Evolutionary conservation across 768 basidiomycete genomes (phyloP).

Genomic region (Exsudoporus frostii): DNA sequence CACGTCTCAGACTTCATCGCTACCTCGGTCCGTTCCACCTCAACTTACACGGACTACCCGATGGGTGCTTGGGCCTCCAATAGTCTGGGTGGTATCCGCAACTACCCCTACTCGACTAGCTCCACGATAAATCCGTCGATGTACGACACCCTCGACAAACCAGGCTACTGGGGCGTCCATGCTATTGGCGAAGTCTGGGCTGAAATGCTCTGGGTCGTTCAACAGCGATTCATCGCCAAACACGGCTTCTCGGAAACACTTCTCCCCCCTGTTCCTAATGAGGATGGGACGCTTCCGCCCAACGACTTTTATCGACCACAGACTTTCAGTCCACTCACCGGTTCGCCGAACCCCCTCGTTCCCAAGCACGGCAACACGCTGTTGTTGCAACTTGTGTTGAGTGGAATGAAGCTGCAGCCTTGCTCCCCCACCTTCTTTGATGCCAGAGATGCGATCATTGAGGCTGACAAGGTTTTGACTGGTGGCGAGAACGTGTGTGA

Average conservation of each 20-base stretch:
- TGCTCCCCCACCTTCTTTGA: conserved; percentile 91
- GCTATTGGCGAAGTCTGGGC: conserved; percentile 97
- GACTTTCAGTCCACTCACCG: conserved; percentile 30
- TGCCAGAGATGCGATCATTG: conserved; percentile 84
- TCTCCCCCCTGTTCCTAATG: conserved; percentile 73
- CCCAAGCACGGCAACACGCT: conserved; percentile 94
- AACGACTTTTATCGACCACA: conserved; percentile 67
- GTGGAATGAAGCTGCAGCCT: conserved; percentile 93
- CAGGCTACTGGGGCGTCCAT: conserved; percentile 91
- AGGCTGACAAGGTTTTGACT: conserved; percentile 86
- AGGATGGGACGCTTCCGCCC: conserved; percentile 59
- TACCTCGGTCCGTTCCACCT: conserved; percentile 78
- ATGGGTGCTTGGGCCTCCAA: conserved; percentile 98
- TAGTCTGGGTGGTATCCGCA: conserved; percentile 70
- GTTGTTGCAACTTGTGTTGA: conserved; percentile 76
- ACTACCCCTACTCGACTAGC: conserved; percentile 84
- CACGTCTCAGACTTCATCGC: conserved; percentile 67
- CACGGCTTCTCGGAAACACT: conserved; percentile 77
- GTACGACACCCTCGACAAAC: conserved; percentile 93
- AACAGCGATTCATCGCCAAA: conserved; percentile 70
- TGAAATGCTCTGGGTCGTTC: conserved; percentile 79
- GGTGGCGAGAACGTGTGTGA: conserved; percentile 90
- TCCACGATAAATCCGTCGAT: conserved; percentile 79
- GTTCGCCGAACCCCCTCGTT: conserved; percentile 47
- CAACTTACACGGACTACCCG: conserved; percentile 68